phyloP scores from a whole-genome alignment of 2,329 filamentous ascomycete species.

The Lojkania enalia region DNA sequence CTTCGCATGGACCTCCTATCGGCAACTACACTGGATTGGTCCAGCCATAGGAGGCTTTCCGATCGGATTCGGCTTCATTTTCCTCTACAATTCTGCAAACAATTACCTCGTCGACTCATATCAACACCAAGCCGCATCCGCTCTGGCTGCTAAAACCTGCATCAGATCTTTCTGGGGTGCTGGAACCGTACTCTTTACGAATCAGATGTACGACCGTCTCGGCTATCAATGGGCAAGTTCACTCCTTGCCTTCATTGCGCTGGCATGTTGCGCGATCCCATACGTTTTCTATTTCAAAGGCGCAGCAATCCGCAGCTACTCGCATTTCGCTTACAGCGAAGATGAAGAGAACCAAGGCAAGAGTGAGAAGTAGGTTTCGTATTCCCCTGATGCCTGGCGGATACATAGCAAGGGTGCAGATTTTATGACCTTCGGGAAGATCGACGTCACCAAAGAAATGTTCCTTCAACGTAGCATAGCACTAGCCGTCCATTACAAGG shows the following conservation, averaged over 20 bases:
- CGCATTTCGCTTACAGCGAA: conserved; percentile 71
- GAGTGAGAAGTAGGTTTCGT: not conserved
- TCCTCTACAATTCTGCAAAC: conserved; percentile 72
- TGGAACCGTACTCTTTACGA: conserved; percentile 74
- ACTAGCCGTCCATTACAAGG: no score
- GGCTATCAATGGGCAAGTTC: conserved; percentile 76
- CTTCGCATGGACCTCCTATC: conserved; percentile 71
- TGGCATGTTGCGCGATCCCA: conserved; percentile 81
- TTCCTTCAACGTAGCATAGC: no score
- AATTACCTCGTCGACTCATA: conserved; percentile 65
- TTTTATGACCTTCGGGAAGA: no score
- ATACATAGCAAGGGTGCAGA: no score
- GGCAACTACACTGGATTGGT: conserved; percentile 68
- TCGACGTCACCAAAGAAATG: no score
- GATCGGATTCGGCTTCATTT: conserved; percentile 81
- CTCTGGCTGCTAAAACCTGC: conserved; percentile 80
- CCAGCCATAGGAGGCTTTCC: conserved; percentile 67
- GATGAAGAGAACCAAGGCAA: conserved; percentile 52
- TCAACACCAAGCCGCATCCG: conserved; percentile 76
- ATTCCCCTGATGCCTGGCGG: no score
- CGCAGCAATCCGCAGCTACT: conserved; percentile 67
- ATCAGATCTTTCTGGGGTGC: conserved; percentile 82
- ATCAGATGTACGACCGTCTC: conserved; percentile 70
- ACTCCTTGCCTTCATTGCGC: conserved; percentile 71
- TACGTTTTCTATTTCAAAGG: conserved; percentile 82